Evolutionary conservation across 2,329 filamentous ascomycete genomes (phyloP).

Genomic region (Trichoderma sp.): DNA sequence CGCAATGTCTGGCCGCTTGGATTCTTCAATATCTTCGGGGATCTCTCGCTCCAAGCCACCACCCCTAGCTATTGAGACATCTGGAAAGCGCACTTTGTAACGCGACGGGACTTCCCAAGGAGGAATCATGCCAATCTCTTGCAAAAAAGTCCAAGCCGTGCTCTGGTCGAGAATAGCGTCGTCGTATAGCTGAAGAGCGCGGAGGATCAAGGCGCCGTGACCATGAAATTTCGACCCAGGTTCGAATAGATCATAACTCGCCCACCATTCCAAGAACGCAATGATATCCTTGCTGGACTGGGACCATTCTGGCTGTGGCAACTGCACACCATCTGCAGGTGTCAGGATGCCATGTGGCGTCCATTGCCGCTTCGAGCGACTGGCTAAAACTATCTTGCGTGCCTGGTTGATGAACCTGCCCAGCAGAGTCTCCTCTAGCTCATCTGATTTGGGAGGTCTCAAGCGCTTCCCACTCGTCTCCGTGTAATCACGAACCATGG

Average conservation of each 20-base stretch:
- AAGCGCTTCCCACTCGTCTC: constrained; percentile 22
- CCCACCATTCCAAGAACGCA: constrained; percentile 67
- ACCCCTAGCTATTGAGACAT: constrained; percentile 41
- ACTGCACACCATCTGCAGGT: constrained; percentile 26
- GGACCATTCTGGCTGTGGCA: constrained; percentile 30
- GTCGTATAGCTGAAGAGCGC: constrained; percentile 58
- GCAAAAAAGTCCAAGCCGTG: constrained; percentile 62
- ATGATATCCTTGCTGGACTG: constrained; percentile 49
- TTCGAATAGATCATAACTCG: constrained; percentile 53
- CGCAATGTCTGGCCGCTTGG: constrained; percentile 43
- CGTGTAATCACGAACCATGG: constrained; percentile 35
- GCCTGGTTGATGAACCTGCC: constrained; percentile 49
- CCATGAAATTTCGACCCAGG: constrained; percentile 53
- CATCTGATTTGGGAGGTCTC: constrained; percentile 20
- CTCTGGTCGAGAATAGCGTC: constrained; percentile 40
- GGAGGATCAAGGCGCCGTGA: constrained; percentile 62
- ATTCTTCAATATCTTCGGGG: constrained; percentile 34
- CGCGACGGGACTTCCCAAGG: constrained; percentile 68
- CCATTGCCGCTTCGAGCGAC: constrained; percentile 47
- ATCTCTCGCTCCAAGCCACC: constrained; percentile 40
- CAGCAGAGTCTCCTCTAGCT: constrained; percentile 29
- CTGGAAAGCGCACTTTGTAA: constrained; percentile 57
- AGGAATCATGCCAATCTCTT: constrained; percentile 68
- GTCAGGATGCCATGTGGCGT: constrained; percentile 47
- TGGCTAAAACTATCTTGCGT: constrained; percentile 48